A percentile compares a stretch with the other conserved stretches of the same genome.
These are phyloP conservation scores for Chlamydomonas sp. DNA, from an alignment of 139 green algal species.

Conservation along the genomic window DNA sequence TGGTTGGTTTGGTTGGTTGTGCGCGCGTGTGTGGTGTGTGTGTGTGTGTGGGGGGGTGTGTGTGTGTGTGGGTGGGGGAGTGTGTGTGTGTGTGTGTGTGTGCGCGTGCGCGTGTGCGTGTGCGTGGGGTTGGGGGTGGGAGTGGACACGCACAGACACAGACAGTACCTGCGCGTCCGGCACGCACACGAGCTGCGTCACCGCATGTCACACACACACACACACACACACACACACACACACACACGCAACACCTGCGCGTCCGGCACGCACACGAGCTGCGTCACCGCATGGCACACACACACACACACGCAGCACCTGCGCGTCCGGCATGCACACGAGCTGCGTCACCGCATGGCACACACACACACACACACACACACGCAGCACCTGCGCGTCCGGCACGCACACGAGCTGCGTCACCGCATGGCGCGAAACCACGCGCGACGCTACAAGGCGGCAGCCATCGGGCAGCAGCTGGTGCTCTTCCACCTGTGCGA, in stretches of 20 bases:
- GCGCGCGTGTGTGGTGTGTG: no score
- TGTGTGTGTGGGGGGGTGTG: no score
- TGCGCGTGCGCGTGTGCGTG: no score
- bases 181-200: conserved; percentile 15
- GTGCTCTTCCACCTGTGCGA: conserved; percentile 33
- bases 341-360: conserved; percentile 10
- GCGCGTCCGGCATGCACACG: conserved; percentile 18
- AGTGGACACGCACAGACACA: no score
- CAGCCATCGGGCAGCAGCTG: conserved; percentile 6
- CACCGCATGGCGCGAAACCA: conserved; percentile 21
- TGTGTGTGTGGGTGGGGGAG: no score
- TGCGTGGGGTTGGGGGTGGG: no score
- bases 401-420: conserved; percentile 15
- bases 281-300: conserved; percentile 9
- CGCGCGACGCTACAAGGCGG: conserved; percentile 20
- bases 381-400: no score
- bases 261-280: conserved; percentile 19
- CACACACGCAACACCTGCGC: no score
- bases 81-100: no score
- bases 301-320: conserved; percentile 17
- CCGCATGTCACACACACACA: conserved; percentile 15
- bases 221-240: no score
- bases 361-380: no score
- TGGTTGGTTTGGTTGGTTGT: no score
- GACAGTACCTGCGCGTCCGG: conserved; percentile 12